Percentiles rank a stretch among this genome's conserved stretches.
These are phyloP conservation scores for Fomitopsis pinicola DNA, from an alignment of 1,284 basidiomycete species.

Conservation along the genomic window DNA sequence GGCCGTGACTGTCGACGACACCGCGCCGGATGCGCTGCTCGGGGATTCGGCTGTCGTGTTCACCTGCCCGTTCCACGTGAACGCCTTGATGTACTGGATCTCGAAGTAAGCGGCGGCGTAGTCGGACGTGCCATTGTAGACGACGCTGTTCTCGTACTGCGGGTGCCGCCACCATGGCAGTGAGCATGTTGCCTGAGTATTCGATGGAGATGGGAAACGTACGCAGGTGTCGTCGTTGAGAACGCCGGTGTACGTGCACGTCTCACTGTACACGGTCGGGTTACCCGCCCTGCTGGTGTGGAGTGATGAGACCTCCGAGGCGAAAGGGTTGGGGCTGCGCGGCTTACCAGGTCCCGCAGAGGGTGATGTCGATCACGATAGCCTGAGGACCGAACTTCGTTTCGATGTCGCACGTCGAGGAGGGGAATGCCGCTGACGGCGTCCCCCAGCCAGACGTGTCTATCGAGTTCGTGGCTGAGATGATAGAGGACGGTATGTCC, in stretches of 20 bases:
- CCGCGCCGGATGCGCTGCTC: neutral
- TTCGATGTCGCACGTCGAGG: conserved; percentile 35
- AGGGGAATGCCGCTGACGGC: conserved; percentile 52
- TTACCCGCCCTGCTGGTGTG: conserved; percentile 37
- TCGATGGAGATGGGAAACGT: neutral
- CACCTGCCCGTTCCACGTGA: conserved; percentile 21
- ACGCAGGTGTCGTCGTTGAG: conserved; percentile 16
- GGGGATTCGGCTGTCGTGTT: neutral
- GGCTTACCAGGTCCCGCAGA: conserved; percentile 50
- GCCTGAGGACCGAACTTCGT: conserved; percentile 44
- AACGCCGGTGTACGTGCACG: conserved; percentile 32
- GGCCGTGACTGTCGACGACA: neutral
- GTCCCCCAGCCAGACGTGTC: conserved; percentile 53
- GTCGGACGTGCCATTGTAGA: conserved; percentile 43
- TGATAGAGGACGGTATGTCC: conserved; percentile 2
- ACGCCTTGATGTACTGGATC: conserved; percentile 44
- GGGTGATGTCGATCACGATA: conserved; percentile 49
- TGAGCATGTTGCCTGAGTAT: neutral
- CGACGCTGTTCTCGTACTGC: conserved; percentile 48
- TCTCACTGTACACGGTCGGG: conserved; percentile 33
- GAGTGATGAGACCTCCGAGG: too few relatives aligned
- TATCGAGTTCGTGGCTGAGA: conserved; percentile 28
- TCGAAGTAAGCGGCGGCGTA: conserved; percentile 51
- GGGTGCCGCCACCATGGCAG: neutral
- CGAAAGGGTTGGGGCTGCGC: too few relatives aligned